Evolutionary conservation across 139 green algal genomes (phyloP).

Genomic region (Nannochloris sp.): DNA sequence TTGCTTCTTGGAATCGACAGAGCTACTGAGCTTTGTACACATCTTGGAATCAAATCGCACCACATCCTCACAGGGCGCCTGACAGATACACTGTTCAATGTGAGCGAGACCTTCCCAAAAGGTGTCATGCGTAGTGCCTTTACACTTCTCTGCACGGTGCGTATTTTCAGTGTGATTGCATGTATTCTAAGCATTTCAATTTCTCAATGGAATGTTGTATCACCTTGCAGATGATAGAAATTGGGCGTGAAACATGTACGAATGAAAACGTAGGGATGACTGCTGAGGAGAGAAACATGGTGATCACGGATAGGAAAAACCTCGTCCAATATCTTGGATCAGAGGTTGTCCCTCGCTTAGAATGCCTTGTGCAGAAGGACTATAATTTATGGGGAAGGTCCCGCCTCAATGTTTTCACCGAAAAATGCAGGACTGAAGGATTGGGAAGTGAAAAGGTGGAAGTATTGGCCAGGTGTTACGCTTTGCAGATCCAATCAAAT

Average conservation of each 20-base stretch:
- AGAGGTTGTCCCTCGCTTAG: conserved; percentile 7
- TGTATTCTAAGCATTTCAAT: too few relatives aligned
- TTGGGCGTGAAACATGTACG: not conserved
- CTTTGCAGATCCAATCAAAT: not conserved
- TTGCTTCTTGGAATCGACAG: not conserved
- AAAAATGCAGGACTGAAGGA: too few relatives aligned
- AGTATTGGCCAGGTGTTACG: conserved; percentile 8
- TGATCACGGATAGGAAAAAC: not conserved
- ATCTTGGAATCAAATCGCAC: not conserved
- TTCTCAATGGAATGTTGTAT: too few relatives aligned
- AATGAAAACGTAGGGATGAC: not conserved
- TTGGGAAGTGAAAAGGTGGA: conserved; percentile 16
- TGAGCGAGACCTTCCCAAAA: too few relatives aligned
- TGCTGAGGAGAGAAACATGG: not conserved
- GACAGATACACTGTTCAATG: too few relatives aligned
- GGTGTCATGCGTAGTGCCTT: too few relatives aligned
- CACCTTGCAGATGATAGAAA: not conserved
- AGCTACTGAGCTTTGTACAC: not conserved
- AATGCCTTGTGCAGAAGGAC: conserved; percentile 4
- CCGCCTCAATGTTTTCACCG: not conserved
- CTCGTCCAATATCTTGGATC: not conserved
- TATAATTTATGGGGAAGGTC: conserved; percentile 9
- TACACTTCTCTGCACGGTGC: too few relatives aligned
- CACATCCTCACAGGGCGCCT: not conserved
- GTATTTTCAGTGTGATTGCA: too few relatives aligned